Conservation (phyloP, 1,139 yeast genomes). For the Saccharomyces hybrid region DNA sequence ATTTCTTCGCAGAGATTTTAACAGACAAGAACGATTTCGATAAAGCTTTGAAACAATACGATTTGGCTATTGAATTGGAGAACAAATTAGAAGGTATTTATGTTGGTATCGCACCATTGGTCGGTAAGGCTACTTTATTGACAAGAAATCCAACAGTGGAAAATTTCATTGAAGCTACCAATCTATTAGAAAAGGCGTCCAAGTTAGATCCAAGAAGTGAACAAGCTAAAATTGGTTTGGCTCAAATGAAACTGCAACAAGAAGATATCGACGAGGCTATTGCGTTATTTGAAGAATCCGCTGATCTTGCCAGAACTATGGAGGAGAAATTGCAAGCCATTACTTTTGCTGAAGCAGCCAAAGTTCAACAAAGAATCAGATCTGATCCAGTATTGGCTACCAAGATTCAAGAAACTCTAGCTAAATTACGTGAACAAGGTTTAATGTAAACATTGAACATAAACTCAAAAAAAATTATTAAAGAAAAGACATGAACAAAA, state of each 20-base stretch:
- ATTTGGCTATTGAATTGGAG: slow-evolving; percentile 79
- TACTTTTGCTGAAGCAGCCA: slow-evolving; percentile 86
- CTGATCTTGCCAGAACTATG: slow-evolving; percentile 71
- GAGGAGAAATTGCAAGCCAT: slow-evolving; percentile 90
- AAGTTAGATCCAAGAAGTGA: slow-evolving; percentile 82
- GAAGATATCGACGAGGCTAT: slow-evolving; percentile 81
- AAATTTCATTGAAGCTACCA: slow-evolving; percentile 55
- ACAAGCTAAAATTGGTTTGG: slow-evolving; percentile 80
- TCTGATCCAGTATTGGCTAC: slow-evolving; percentile 52
- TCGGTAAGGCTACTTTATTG: slow-evolving; percentile 78
- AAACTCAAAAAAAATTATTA: not conserved
- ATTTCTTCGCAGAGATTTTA: slow-evolving; percentile 90
- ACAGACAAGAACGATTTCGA: slow-evolving; percentile 70
- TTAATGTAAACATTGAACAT: slow-evolving; percentile 2
- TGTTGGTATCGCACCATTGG: slow-evolving; percentile 83
- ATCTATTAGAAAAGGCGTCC: slow-evolving; percentile 67
- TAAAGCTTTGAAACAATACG: slow-evolving; percentile 79
- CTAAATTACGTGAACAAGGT: slow-evolving; percentile 23
- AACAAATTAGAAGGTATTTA: slow-evolving; percentile 38
- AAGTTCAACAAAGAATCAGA: slow-evolving; percentile 68
- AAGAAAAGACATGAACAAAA: not conserved
- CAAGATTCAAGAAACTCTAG: slow-evolving; percentile 40
- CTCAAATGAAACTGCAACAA: slow-evolving; percentile 81
- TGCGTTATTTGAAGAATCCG: slow-evolving; percentile 70
- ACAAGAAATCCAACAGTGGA: slow-evolving; percentile 49